Evolutionary conservation across 1,139 yeast species (phyloP).

Genomic region (Magnusiomyces paraingens): DNA sequence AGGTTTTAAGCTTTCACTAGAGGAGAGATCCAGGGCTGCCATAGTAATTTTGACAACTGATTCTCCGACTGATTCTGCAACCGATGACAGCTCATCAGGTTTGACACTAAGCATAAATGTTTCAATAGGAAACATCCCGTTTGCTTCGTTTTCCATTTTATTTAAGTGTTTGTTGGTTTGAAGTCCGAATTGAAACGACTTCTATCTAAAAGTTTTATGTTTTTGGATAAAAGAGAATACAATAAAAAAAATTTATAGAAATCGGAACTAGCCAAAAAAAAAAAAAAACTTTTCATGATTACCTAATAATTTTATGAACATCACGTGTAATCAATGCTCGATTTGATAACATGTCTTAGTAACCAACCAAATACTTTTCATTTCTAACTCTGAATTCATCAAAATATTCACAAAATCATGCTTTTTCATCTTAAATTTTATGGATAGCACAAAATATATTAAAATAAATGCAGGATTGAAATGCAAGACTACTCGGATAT

Average conservation of each 20-base stretch:
- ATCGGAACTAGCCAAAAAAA: slow-evolving; percentile 4
- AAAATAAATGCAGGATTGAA: too few species aligned
- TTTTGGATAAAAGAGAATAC: neutral
- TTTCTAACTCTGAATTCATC: too few species aligned
- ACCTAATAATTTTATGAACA: neutral
- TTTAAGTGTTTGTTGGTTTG: neutral
- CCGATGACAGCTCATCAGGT: slow-evolving; percentile 84
- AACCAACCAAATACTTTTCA: too few species aligned
- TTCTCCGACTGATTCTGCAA: slow-evolving; percentile 54
- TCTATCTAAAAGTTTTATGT: neutral
- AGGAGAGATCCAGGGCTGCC: slow-evolving; percentile 83
- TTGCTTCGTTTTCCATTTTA: neutral
- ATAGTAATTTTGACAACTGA: slow-evolving; percentile 74
- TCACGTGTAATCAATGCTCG: too few species aligned
- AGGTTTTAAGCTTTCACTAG: slow-evolving; percentile 45
- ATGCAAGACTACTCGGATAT: too few species aligned
- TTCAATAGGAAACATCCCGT: slow-evolving; percentile 12
- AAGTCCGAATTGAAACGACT: neutral
- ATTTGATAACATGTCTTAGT: too few species aligned
- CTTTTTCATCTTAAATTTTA: too few species aligned
- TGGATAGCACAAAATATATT: too few species aligned
- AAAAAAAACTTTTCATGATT: slow-evolving; percentile 7
- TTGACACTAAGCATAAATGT: slow-evolving; percentile 44
- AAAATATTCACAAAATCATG: too few species aligned
- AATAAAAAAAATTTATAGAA: neutral